phyloP scores from a whole-genome alignment of 768 basidiomycete species.

The Pholiota molesta region DNA sequence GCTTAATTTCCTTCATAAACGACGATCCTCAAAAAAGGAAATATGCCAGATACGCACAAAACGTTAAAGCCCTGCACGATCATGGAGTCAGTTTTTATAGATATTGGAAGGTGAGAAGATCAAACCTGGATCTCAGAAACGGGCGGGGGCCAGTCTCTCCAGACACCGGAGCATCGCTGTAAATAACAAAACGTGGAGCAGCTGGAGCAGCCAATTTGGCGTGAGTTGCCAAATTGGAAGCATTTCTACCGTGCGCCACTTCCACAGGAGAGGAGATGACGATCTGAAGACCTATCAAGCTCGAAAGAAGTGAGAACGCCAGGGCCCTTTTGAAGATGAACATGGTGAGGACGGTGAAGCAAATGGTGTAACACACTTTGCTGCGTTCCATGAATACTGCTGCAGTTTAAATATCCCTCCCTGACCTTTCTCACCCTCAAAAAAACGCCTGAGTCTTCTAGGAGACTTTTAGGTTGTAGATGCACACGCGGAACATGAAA shows the following conservation, averaged over 20 bases:
- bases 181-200: conserved; percentile 55
- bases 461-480: not conserved
- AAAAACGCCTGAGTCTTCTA: not conserved
- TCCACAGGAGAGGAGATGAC: conserved; percentile 15
- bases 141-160: conserved; percentile 51
- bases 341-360: not conserved
- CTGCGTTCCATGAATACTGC: not conserved
- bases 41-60: conserved; percentile 40
- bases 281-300: conserved; percentile 9
- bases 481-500: not conserved
- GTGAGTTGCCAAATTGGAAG: conserved; percentile 13
- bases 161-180: conserved; percentile 41
- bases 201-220: conserved; percentile 34
- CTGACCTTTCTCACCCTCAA: not conserved
- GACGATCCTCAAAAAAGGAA: not conserved
- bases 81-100: not conserved
- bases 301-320: conserved; percentile 11
- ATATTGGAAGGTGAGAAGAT: not conserved
- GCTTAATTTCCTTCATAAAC: conserved; percentile 28
- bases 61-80: conserved; percentile 57
- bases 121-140: conserved; percentile 46
- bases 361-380: not conserved
- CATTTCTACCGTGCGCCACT: conserved; percentile 10
- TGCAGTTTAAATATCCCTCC: not conserved
- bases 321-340: not conserved